Evolutionary conservation across 2,329 filamentous ascomycete species (phyloP), one percentile per base, ranked within the genome.

Genomic region (Pyrenophora teres): DNA sequence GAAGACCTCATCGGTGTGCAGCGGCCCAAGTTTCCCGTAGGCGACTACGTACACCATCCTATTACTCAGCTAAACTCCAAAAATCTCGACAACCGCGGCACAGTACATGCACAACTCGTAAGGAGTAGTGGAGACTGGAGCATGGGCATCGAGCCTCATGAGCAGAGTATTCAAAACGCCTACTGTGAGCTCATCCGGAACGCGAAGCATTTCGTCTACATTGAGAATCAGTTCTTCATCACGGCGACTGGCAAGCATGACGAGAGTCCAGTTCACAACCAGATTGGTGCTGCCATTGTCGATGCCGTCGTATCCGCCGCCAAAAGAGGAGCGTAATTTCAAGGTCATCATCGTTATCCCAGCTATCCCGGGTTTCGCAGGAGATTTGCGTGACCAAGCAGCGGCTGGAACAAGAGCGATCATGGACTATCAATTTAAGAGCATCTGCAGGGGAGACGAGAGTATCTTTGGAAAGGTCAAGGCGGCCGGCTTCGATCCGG

Each of bases 391-490:
- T 50, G 86, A 92, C 10, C 86, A 90, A 63, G 91, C 89, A 16
- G 93, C 93, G 0, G 84, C 85, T 1, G 93, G 93, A 8, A 97
- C 93, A 0, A 63, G 75, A 41, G 93, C 92, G 9, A 99, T 97
- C 66, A 97, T 99, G 91, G 92, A 97, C 71, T 97, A 96, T 68
- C 94, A 97, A 71, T 99, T 94, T 80, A 96, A 95, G 75, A 96
- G 91, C 0, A 96, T 99, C 60, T 90, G 88, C 67, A 87, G 94
- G 38, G 94, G 94, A 5, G 88, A 95, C 58, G 81, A 97, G 69
- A 96, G 91, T 4, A 97, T 99, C 45, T 94, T 89, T 63, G 91
- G 84, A 33, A 87, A 89, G 68, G 85, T 97, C 52, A 79, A 80
- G 50, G 84, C 83, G 6, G 80, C 89, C 56, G 92, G 89, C 1